These are phyloP conservation scores for Epichloe brachyelytri DNA, from an alignment of 2,329 filamentous ascomycete species.

Conservation along the genomic window DNA sequence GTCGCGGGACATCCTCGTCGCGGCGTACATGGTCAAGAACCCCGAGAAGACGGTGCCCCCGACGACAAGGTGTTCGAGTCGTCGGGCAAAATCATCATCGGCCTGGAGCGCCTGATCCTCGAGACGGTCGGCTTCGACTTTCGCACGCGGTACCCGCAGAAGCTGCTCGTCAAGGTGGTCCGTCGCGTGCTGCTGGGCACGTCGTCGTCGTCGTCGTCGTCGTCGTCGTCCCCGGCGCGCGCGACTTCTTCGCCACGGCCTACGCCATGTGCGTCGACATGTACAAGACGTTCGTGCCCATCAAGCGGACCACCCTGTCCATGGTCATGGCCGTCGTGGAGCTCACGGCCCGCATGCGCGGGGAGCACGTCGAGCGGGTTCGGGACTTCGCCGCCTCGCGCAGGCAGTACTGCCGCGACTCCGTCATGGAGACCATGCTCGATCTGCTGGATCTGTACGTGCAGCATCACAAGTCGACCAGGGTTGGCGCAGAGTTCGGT, in stretches of 20 bases:
- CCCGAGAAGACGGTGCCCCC: constrained; percentile 55
- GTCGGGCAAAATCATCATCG: constrained; percentile 69
- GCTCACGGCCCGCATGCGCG: constrained; percentile 58
- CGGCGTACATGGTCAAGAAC: constrained; percentile 73
- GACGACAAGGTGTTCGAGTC: constrained; percentile 78
- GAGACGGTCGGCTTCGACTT: constrained; percentile 93
- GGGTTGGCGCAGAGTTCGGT: constrained; percentile 58
- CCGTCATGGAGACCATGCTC: constrained; percentile 64
- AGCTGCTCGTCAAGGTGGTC: constrained; percentile 68
- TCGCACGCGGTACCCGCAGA: constrained; percentile 75
- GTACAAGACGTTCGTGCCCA: constrained; percentile 82
- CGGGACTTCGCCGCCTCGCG: constrained; percentile 35
- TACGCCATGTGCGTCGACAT: constrained; percentile 80
- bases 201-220: background rate
- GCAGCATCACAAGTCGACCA: constrained; percentile 62
- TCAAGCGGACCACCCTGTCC: constrained; percentile 80
- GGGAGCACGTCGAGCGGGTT: constrained; percentile 38
- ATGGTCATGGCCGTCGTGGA: constrained; percentile 75
- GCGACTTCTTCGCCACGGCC: constrained; percentile 49
- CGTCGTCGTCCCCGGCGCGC: constrained; percentile 2
- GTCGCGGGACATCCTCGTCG: constrained; percentile 81
- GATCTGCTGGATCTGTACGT: constrained; percentile 90
- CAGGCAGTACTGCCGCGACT: constrained; percentile 32
- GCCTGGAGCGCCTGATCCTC: constrained; percentile 81
- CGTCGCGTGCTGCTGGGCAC: constrained; percentile 40